Base-by-base conservation (phyloP, 2,329 filamentous ascomycete genomes). In the Cytospora piceae region DNA sequence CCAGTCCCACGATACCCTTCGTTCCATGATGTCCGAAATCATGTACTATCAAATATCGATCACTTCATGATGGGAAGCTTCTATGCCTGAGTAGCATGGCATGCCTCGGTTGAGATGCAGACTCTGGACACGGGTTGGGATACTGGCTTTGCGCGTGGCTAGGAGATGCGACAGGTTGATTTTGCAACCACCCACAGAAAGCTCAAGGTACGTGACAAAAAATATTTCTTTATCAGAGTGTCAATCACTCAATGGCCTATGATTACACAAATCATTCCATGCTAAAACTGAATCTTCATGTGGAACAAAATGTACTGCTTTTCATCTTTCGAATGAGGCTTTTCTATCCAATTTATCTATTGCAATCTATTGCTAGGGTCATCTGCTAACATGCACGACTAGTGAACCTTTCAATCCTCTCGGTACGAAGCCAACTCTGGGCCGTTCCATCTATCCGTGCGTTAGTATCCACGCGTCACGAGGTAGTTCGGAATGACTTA, bases 281-380 rank as follows among this genome's bases (percentile, higher is more conserved):
- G 89, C 89, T 91, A 91, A 91, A 86, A 80, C 90, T 83, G 88
- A 92, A 87, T 74, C 72, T 72, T 73, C 74, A 85, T 88, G 86
- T 90, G 85, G 87, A 90, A 80, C 79, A 82, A 86, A 82, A 72
- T 74, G 81, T 83, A 83, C 85, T 87, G 85, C 88, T 91, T 91
- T 92, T 92, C 89, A 92, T 91, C 89, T 91, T 91, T 91, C 89
- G 84, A 84, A 88, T 92, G 90, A 92, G 79, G 78, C 80, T 63
- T 63, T 54, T 73, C 74, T 76, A 72, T 71, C 64, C 72, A 65
- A 70, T 69, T 69, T 63, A 65, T 64, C 55, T 70, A 56, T 34
- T 69, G 29, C 53, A 65, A 62, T 58, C 69, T 58, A 58, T 56
- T 63, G 71, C 71, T 72, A 69, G 71, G 69, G 61, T 65, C 64